Evolutionary conservation across 805 yeast genomes (phyloP).

Genomic region (Schwanniomyces polymorphus): DNA sequence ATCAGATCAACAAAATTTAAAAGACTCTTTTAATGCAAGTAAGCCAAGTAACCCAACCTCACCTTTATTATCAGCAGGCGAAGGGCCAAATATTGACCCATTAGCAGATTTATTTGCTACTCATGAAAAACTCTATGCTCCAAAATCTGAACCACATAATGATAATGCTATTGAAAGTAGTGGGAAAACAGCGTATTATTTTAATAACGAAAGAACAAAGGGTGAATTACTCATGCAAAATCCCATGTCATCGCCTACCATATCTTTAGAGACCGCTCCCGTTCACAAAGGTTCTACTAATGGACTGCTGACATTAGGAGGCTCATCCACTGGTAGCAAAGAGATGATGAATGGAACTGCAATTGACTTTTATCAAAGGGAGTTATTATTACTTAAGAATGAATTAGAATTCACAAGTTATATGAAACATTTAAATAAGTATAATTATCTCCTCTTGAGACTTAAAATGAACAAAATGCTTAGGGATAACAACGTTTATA

Average conservation of each 20-base stretch:
- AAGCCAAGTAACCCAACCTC: not conserved
- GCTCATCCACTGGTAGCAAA: not conserved
- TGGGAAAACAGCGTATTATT: conserved; percentile 3
- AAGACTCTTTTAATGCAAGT: not conserved
- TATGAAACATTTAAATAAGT: conserved; percentile 47
- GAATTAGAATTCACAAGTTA: conserved; percentile 62
- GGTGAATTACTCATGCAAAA: conserved; percentile 10
- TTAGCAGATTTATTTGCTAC: conserved; percentile 25
- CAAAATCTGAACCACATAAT: conserved; percentile 2
- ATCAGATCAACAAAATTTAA: not conserved
- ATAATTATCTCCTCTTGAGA: conserved; percentile 16
- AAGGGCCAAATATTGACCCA: conserved; percentile 10
- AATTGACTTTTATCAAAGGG: conserved; percentile 54
- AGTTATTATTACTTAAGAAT: conserved; percentile 54
- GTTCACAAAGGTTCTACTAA: conserved; percentile 13
- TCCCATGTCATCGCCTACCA: conserved; percentile 19
- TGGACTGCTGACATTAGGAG: not conserved
- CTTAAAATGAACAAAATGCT: conserved; percentile 10
- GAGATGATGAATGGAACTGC: conserved; percentile 15
- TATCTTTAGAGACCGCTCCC: conserved; percentile 19
- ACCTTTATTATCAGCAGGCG: not conserved
- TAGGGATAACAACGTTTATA: conserved; percentile 3
- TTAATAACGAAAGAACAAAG: conserved; percentile 12
- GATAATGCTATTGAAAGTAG: not conserved
- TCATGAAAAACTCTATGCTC: conserved; percentile 32